These are phyloP conservation scores for Heterobasidion annosum DNA, from an alignment of 1,284 basidiomycete genomes.

Conservation along the genomic window DNA sequence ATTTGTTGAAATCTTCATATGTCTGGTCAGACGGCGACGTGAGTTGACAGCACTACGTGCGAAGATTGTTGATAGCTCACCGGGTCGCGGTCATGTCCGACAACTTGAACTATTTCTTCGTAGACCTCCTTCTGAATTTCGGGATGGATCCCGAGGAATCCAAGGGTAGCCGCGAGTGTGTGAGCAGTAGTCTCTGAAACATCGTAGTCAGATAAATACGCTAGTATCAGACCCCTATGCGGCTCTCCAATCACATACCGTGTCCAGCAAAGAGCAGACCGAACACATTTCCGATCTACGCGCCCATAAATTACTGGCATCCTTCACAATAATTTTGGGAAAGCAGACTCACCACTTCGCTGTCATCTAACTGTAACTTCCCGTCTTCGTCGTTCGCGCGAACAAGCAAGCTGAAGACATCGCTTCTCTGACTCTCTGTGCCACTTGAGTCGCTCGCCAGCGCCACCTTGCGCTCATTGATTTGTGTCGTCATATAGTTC, in stretches of 20 bases:
- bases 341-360: conserved; percentile 33
- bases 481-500: conserved; percentile 30
- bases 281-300: conserved; percentile 45
- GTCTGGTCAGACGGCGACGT: conserved; percentile 17
- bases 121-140: conserved; percentile 39
- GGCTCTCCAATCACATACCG: conserved; percentile 23
- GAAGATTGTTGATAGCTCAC: conserved; percentile 16
- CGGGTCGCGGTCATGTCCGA: conserved; percentile 30
- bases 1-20: conserved; percentile 31
- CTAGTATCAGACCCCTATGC: no score
- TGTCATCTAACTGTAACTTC: conserved; percentile 34
- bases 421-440: conserved; percentile 15
- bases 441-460: conserved; percentile 14
- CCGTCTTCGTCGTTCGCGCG: conserved; percentile 34
- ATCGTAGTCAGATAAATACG: neutral
- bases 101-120: conserved; percentile 31
- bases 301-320: neutral
- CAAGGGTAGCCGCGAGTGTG: conserved; percentile 37
- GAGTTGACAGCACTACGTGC: neutral
- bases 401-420: conserved; percentile 40
- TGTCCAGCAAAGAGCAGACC: conserved; percentile 47
- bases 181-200: conserved; percentile 40
- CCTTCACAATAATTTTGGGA: neutral
- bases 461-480: conserved; percentile 25
- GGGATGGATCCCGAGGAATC: conserved; percentile 31